Evolutionary conservation across 805 yeast species (phyloP), one percentile per base, ranked within the genome.

Genomic region (Saturnispora bothae): DNA sequence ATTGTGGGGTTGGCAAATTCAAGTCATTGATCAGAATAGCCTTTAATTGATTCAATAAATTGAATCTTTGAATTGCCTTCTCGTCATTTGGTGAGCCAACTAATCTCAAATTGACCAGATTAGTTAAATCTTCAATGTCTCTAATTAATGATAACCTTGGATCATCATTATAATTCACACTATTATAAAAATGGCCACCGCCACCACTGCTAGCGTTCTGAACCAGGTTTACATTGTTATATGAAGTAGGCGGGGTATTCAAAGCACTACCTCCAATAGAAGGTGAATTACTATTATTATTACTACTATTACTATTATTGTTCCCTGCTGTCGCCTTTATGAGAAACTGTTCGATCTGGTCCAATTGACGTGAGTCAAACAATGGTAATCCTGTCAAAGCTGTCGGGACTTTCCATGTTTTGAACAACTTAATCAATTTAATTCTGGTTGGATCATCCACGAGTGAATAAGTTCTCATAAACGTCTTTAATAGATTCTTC

Each of bases 341-440:
- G 44, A 94, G 61, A 53, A 86, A 92, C 31, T 62, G 66, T 48
- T 84, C 95, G 40, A 92, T 82, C 50, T 69, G 73, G 21, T 72
- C 73, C 45, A 88, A 63, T 29, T 83, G 79, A 4, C 73, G 78
- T 26, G 63, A 65, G 12, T 84, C 80, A 54, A 94, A 88, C 32
- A 92, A 63, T 4, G 88, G 82, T 33, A 69, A 53, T 6, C 75
- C 76, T n/a, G 80, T 68, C 30, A 71, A 65, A 3, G 75, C 64
- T 35, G 70, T 75, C 23, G 88, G 74, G 33, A 60, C 61, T 55
- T 82, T 78, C 99, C 99, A 92, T 14, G 95, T 83, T 53, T 78
- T 78, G 60, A 83, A 89, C 45, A 92, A 61, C 46, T 77, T 79
- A 40, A 76, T 76, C 56, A 92, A 63, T 56, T 81, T 83, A 35